Conservation (phyloP, 2,329 filamentous ascomycete genomes). For the Colletotrichum sp. region DNA sequence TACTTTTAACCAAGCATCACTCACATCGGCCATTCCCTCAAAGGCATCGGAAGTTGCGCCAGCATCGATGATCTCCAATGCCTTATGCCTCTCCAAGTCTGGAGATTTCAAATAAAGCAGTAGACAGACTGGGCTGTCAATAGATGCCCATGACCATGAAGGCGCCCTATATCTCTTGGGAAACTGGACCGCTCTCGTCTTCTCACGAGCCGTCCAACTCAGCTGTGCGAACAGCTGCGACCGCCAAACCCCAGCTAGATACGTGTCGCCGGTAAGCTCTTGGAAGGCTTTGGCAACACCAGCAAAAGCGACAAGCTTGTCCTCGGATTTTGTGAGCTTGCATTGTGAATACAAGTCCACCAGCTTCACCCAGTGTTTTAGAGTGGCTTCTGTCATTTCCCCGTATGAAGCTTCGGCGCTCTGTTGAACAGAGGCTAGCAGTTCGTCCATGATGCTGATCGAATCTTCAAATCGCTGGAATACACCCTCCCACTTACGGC, state of each 20-base stretch:
- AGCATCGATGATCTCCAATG: background rate
- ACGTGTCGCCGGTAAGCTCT: background rate
- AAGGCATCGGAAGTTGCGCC: background rate
- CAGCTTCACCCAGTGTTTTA: background rate
- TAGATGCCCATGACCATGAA: background rate
- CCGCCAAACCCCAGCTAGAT: background rate
- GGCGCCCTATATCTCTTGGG: background rate
- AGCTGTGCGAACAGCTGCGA: background rate
- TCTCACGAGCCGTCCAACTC: too few species aligned
- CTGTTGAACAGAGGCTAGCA: background rate
- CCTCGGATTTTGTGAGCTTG: background rate
- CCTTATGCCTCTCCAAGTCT: accelerated
- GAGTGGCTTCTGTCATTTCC: background rate
- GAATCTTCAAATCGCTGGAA: accelerated
- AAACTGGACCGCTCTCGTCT: too few species aligned
- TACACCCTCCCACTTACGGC: background rate
- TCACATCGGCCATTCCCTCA: background rate
- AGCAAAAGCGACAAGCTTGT: background rate
- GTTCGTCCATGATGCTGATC: background rate
- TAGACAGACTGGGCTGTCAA: background rate
- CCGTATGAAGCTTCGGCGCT: background rate
- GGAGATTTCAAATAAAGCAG: accelerated
- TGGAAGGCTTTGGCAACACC: background rate
- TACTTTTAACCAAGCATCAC: background rate
- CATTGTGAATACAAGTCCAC: background rate